Conservation (phyloP, 192 early-diverging fungal genomes). For the Backusella tuberculispora region DNA sequence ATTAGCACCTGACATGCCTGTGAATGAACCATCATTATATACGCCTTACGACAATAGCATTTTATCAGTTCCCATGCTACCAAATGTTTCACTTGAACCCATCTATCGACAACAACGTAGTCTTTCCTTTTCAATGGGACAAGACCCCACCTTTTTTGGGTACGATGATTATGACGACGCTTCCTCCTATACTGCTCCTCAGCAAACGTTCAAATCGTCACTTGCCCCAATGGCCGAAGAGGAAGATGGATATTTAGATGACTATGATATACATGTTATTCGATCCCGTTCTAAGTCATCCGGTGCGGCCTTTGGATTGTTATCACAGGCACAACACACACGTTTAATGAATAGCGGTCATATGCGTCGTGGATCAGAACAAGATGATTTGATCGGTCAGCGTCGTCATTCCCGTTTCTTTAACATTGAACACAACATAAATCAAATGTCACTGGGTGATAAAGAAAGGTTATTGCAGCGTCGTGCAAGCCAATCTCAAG, state of each 20-base stretch:
- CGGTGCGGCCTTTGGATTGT: conserved; percentile 65
- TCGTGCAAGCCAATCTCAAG: conserved; percentile 59
- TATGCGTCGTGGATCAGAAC: conserved; percentile 49
- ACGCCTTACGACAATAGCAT: conserved; percentile 34
- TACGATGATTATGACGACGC: conserved; percentile 48
- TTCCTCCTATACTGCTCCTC: neutral
- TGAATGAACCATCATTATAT: neutral
- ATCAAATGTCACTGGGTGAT: conserved; percentile 39
- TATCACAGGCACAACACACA: conserved; percentile 53
- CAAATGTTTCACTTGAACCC: conserved; percentile 48
- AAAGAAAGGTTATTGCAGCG: conserved; percentile 58
- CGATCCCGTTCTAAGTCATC: conserved; percentile 67
- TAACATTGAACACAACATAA: conserved; percentile 15
- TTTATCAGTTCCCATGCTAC: conserved; percentile 45
- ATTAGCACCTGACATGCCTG: conserved; percentile 27
- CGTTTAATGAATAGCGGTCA: conserved; percentile 41
- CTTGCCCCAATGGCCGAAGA: conserved; percentile 56
- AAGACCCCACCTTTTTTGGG: conserved; percentile 50
- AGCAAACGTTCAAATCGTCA: conserved; percentile 40
- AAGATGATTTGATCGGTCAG: conserved; percentile 42
- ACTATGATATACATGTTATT: conserved; percentile 47
- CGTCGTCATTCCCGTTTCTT: conserved; percentile 27
- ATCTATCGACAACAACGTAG: conserved; percentile 62
- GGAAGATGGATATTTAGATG: conserved; percentile 38
- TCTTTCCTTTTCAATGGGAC: conserved; percentile 65